These are phyloP conservation scores for Aureobasidium sp. DNA, from an alignment of 2,329 filamentous ascomycete species.

Conservation along the genomic window DNA sequence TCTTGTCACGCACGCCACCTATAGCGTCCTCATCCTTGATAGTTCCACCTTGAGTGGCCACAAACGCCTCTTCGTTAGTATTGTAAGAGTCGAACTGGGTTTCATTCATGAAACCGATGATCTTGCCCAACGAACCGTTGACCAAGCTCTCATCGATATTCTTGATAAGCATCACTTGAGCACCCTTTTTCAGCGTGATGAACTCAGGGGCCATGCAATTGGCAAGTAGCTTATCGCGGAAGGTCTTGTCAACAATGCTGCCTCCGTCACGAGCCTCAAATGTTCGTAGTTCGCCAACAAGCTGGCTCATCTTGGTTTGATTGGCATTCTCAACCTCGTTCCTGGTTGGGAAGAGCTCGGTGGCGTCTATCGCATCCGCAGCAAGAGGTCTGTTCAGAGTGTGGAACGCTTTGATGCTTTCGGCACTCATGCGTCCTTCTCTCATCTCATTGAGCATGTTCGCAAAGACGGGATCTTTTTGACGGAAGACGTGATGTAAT, in stretches of 20 bases:
- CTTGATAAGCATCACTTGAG: constrained; percentile 99
- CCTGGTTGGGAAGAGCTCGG: constrained; percentile 88
- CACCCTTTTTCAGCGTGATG: constrained; percentile 78
- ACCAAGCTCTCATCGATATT: constrained; percentile 92
- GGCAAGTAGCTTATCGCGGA: constrained; percentile 69
- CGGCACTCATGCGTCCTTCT: constrained; percentile 69
- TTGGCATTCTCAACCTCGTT: constrained; percentile 87
- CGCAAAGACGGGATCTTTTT: constrained; percentile 84
- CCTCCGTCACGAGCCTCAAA: constrained; percentile 74
- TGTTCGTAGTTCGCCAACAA: constrained; percentile 60
- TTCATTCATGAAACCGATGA: constrained; percentile 72
- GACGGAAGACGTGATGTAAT: constrained; percentile 90
- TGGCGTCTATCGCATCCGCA: constrained; percentile 70
- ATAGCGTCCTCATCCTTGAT: constrained; percentile 34
- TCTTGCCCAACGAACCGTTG: constrained; percentile 86
- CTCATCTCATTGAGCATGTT: constrained; percentile 98
- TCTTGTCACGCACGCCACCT: constrained; percentile 25
- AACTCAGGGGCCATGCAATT: constrained; percentile 89
- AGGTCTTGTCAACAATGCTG: constrained; percentile 53
- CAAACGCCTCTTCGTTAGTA: constrained; percentile 51
- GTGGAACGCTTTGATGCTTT: constrained; percentile 71
- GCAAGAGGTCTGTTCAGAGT: constrained; percentile 61
- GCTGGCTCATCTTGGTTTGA: constrained; percentile 59
- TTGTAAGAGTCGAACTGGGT: constrained; percentile 53
- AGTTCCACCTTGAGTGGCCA: constrained; percentile 40